These are phyloP conservation scores for Podaxis sp. DNA, from an alignment of 768 basidiomycete genomes.

Conservation along the genomic window DNA sequence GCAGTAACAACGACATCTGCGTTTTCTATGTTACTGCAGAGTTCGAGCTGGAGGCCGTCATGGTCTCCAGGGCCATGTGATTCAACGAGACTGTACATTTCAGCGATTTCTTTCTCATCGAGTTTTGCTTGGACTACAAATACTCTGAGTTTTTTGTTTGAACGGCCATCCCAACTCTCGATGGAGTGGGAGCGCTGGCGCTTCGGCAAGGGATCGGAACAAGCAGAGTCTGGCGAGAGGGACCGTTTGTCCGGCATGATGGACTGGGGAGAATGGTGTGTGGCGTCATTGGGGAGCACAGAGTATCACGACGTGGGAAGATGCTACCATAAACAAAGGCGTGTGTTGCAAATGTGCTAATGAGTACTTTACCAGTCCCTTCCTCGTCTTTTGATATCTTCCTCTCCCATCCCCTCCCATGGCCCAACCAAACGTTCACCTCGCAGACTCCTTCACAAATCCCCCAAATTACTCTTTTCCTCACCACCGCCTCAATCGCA, in stretches of 20 bases:
- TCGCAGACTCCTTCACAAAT: constrained; percentile 49
- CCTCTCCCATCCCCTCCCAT: constrained; percentile 20
- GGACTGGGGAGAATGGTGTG: neutral
- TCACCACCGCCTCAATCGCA: constrained; percentile 54
- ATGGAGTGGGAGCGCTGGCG: constrained; percentile 10
- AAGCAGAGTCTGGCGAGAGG: neutral
- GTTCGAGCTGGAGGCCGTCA: constrained; percentile 19
- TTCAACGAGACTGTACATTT: constrained; percentile 34
- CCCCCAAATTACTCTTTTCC: constrained; percentile 68
- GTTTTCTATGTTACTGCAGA: constrained; percentile 36
- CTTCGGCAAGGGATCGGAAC: neutral
- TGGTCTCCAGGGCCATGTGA: constrained; percentile 8
- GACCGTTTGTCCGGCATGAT: constrained; percentile 3
- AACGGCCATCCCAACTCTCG: constrained; percentile 4
- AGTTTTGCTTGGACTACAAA: constrained; percentile 37
- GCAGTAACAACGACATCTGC: constrained; percentile 67
- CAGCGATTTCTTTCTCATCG: constrained; percentile 24
- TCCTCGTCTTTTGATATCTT: constrained; percentile 7
- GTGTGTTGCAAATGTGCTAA: constrained; percentile 5
- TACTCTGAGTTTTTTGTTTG: constrained; percentile 18
- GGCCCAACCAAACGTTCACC: constrained; percentile 21
- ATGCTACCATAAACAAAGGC: constrained; percentile 16
- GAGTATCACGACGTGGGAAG: constrained; percentile 24
- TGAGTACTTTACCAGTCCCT: constrained; percentile 12
- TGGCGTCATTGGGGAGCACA: neutral